Evolutionary conservation across 805 yeast species (phyloP), one percentile per base, ranked within the genome.

Genomic region (Nakazawaea peltata): DNA sequence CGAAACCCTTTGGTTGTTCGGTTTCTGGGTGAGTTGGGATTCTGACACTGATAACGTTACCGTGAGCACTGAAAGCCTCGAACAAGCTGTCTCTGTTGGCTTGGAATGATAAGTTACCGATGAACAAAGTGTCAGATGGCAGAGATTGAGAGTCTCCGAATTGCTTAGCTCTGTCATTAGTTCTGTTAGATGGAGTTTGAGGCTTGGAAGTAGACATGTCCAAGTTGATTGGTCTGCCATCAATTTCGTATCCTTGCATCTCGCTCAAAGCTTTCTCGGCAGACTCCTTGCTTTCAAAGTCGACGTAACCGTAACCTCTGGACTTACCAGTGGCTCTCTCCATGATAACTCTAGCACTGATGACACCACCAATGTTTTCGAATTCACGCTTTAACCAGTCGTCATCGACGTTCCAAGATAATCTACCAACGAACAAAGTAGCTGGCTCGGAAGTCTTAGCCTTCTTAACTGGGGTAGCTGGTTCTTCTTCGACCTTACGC

Each of bases 1-100:
- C 98, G 67, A 92, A 92, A 49, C 98, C 98, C 77, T 92, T 92
- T 63, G 95, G 94, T 69, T 90, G 96, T 62, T 87, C 94, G 46
- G 97, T 88, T 63, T 90, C 97, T 55, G 96, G 97, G 68, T 92
- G 94, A 29, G 97, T 90, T 62, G 98, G 98, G 48, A 92, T 69
- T 71, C 98, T 81, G 50, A 87, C 88, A 44, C 94, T 84, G 37
- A 86, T 65, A 43, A 92, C 85, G 43, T 73, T 71, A 58, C 96
- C 97, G 61, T 73, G 71, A 54, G 73, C 74, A 48, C 81, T 76
- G 54, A 92, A 92, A 28, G 76, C 59, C 49, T 73, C 77, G 60
- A 69, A 80, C 48, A 92, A 68, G 43, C 65, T 65, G 59, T 88
- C 95, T 65, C 86, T 81, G 63, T 78, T 75, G 48, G 85, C 84